Evolutionary conservation across 495 filamentous ascomycete species (phyloP).

Genomic region (Penicillium goetzii): DNA sequence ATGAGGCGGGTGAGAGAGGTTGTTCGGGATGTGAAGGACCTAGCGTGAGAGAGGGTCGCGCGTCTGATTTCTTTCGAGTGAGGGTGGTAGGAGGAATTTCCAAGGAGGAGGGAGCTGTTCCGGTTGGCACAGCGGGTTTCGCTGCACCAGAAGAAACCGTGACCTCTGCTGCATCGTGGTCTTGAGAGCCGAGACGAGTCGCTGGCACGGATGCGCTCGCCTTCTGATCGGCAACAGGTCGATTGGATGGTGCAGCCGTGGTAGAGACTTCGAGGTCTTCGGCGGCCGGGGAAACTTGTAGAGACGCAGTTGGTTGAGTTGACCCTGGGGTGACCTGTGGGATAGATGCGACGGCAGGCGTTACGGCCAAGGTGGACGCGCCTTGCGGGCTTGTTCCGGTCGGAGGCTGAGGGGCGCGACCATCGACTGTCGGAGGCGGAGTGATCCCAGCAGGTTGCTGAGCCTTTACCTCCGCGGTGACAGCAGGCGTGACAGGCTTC

Average conservation of each 20-base stretch:
- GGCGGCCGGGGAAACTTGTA: conserved; percentile 16
- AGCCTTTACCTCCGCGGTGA: conserved; percentile 23
- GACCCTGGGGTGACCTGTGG: conserved; percentile 9
- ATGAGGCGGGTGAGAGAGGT: conserved; percentile 50
- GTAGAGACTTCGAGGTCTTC: conserved; percentile 20
- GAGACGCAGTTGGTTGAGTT: conserved; percentile 21
- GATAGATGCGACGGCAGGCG: conserved; percentile 17
- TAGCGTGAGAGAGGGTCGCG: conserved; percentile 37
- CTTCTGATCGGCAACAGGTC: conserved; percentile 25
- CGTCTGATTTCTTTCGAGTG: conserved; percentile 36
- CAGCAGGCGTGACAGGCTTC: conserved; percentile 28
- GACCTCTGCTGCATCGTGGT: conserved; percentile 24
- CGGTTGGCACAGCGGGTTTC: conserved; percentile 20
- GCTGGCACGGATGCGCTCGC: conserved; percentile 23
- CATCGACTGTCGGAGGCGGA: conserved; percentile 27
- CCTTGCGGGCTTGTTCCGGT: conserved; percentile 27
- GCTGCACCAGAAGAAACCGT: conserved; percentile 24
- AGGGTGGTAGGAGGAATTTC: conserved; percentile 21
- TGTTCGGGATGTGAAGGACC: conserved; percentile 41
- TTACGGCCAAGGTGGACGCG: conserved; percentile 14
- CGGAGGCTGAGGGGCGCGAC: conserved; percentile 28
- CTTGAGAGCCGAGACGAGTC: conserved; percentile 32
- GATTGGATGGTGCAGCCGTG: conserved; percentile 15
- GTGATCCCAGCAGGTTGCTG: conserved; percentile 25
- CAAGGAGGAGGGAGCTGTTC: conserved; percentile 21